Percentiles rank a stretch among this genome's conserved stretches.
Evolutionary conservation across 768 basidiomycete species (phyloP).

Genomic region (Podaxis pistillaris): DNA sequence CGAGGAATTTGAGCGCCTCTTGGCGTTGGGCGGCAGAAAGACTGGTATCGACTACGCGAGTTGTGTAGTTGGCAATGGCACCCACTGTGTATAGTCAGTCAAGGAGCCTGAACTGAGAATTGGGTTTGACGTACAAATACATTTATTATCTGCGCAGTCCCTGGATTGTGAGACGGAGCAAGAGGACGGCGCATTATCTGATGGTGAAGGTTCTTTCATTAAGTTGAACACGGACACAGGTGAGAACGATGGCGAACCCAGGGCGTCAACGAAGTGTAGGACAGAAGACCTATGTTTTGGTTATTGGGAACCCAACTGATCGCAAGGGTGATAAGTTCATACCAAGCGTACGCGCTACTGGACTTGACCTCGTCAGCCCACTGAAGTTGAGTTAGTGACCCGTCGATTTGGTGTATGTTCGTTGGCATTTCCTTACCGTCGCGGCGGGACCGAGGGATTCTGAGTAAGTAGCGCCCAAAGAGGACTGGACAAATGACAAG

Average conservation of each 20-base stretch:
- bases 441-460: conserved; percentile 49
- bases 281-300: conserved; percentile 31
- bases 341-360: conserved; percentile 12
- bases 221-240: too few relatives aligned
- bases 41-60: conserved; percentile 40
- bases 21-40: conserved; percentile 42
- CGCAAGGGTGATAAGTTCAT: background rate
- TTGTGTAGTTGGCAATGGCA: conserved; percentile 59
- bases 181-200: conserved; percentile 42
- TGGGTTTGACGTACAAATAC: conserved; percentile 35
- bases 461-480: conserved; percentile 41
- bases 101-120: background rate
- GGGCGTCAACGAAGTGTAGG: conserved; percentile 52
- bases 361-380: conserved; percentile 52
- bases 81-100: conserved; percentile 31
- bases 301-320: background rate
- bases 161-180: conserved; percentile 49
- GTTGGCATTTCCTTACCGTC: conserved; percentile 29
- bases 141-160: conserved; percentile 39
- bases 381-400: conserved; percentile 21
- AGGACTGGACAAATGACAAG: conserved; percentile 43
- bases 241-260: conserved; percentile 27
- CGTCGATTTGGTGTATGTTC: background rate
- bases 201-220: background rate
- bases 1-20: conserved; percentile 54